Evolutionary conservation across 345 rosid genomes (phyloP).

Genomic region (Cardamine chenopodiifolia): DNA sequence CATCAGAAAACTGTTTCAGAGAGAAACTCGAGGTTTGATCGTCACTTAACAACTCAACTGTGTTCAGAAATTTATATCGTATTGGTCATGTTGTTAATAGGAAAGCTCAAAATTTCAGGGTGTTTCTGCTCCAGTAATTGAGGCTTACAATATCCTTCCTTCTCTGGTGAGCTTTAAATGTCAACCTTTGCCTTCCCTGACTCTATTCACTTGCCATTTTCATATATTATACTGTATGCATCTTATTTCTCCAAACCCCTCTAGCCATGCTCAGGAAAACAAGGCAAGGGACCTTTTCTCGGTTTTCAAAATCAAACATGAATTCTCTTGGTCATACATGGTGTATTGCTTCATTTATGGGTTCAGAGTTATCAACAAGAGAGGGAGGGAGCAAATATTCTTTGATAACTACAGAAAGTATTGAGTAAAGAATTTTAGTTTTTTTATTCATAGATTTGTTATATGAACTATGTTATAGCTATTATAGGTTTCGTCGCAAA

Average conservation of each 20-base stretch:
- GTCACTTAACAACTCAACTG: not conserved
- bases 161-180: constrained; percentile 59
- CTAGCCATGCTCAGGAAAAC: not conserved
- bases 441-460: no score
- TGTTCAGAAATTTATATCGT: not conserved
- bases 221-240: no score
- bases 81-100: no score
- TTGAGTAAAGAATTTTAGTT: no score
- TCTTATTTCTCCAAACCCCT: not conserved
- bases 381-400: no score
- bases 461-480: no score
- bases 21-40: constrained; percentile 72
- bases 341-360: constrained; percentile 13
- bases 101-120: constrained; percentile 44
- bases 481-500: no score
- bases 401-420: constrained; percentile 51
- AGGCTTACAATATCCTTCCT: constrained; percentile 82
- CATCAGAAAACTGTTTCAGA: constrained; percentile 45
- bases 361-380: no score
- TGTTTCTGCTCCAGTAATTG: constrained; percentile 72
- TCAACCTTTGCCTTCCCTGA: not conserved
- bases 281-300: not conserved
- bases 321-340: not conserved
- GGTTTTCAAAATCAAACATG: constrained; percentile 5
- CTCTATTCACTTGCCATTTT: not conserved